phyloP scores from a whole-genome alignment of 192 early-diverging fungal genomes.

The Coemansia sp. region DNA sequence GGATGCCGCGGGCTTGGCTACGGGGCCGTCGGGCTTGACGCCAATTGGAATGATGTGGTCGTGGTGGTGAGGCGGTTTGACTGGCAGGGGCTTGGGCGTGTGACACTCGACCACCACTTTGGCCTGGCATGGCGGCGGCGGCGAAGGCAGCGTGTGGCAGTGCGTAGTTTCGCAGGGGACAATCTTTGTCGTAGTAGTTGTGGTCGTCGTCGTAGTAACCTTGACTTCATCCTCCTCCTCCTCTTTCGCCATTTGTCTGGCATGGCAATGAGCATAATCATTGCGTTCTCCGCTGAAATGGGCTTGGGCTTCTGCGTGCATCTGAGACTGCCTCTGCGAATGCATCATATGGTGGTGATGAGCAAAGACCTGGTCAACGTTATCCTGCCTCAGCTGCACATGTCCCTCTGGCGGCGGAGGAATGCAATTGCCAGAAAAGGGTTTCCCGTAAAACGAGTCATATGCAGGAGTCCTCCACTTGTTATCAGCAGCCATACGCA shows the following conservation, averaged over 20 bases:
- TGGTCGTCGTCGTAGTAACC: constrained; percentile 42
- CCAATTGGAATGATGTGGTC: constrained; percentile 35
- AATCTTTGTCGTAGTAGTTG: constrained; percentile 32
- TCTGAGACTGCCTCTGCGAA: constrained; percentile 20
- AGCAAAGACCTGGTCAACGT: constrained; percentile 31
- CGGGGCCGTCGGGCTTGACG: constrained; percentile 16
- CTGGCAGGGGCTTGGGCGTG: constrained; percentile 11
- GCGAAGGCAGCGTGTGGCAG: constrained; percentile 3
- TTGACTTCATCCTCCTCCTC: constrained; percentile 36
- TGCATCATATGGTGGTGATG: constrained; percentile 29
- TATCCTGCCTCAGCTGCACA: constrained; percentile 30
- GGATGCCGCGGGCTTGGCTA: constrained; percentile 26
- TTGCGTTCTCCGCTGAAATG: constrained; percentile 38
- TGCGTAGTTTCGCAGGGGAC: constrained; percentile 12
- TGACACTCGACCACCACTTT: constrained; percentile 9
- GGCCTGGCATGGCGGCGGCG: constrained; percentile 5
- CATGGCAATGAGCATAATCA: constrained; percentile 24
- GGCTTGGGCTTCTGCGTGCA: constrained; percentile 30
- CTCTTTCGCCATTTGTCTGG: constrained; percentile 1
- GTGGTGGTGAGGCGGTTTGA: neutral
- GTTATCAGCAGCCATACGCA: constrained; percentile 45
- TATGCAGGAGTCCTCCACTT: constrained; percentile 24
- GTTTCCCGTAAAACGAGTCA: constrained; percentile 32
- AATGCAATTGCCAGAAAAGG: constrained; percentile 6
- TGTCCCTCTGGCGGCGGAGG: constrained; percentile 28